These are phyloP conservation scores for Ailanthus altissimus DNA, from an alignment of 345 rosid genomes.

Conservation along the genomic window DNA sequence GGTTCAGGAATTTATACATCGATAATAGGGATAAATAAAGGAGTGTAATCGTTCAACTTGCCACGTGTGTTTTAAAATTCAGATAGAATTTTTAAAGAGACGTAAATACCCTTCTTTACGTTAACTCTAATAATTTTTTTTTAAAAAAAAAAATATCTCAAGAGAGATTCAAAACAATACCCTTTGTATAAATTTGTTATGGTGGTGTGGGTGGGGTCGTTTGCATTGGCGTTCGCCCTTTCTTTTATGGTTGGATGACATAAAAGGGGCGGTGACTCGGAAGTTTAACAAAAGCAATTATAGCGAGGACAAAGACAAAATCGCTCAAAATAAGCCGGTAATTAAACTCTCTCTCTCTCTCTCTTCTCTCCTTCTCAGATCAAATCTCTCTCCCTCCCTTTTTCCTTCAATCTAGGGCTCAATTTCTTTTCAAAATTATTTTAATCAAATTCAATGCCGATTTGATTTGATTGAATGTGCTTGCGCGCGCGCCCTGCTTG, in stretches of 20 bases:
- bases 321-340: conserved; percentile 31
- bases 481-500: neutral
- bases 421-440: neutral
- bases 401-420: conserved; percentile 38
- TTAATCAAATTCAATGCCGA: no score
- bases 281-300: neutral
- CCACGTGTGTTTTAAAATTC: no score
- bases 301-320: conserved; percentile 33
- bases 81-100: no score
- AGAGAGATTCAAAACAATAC: no score
- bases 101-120: no score
- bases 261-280: conserved; percentile 40
- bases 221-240: conserved; percentile 32
- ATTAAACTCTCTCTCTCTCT: conserved; percentile 5
- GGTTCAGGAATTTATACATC: no score
- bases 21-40: no score
- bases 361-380: neutral
- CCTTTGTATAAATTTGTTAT: neutral
- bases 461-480: conserved; percentile 17
- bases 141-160: no score
- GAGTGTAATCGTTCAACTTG: no score
- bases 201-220: neutral
- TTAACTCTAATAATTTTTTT: no score
- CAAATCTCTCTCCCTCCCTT: conserved; percentile 11
- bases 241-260: conserved; percentile 17